phyloP scores from a whole-genome alignment of 2,329 filamentous ascomycete genomes.

The Meredithiella fracta region DNA sequence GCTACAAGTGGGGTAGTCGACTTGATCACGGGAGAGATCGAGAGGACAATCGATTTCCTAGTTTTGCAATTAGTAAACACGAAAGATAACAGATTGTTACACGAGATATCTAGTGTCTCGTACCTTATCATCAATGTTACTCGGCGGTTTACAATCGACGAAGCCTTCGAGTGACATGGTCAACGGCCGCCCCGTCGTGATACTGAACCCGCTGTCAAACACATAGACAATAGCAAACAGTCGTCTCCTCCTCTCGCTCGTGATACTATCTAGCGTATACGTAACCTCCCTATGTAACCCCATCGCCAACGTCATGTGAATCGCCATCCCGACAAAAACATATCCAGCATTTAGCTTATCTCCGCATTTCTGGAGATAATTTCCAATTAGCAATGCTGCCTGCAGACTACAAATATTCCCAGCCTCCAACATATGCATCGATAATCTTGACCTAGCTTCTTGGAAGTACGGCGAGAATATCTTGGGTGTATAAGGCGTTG shows the following conservation, averaged over 20 bases:
- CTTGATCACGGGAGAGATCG: conserved; percentile 18
- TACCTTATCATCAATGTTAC: conserved; percentile 29
- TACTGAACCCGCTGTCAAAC: conserved; percentile 32
- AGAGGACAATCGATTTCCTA: conserved; percentile 13
- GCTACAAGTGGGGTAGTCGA: conserved; percentile 24
- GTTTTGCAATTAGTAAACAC: neutral
- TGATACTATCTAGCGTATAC: conserved; percentile 20
- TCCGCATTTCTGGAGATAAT: conserved; percentile 32
- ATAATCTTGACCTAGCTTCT: conserved; percentile 22
- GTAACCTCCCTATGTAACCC: conserved; percentile 32
- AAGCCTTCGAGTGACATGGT: conserved; percentile 26
- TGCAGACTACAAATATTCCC: conserved; percentile 31
- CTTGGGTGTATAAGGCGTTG: conserved; percentile 17
- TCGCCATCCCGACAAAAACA: conserved; percentile 34
- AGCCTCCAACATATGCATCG: conserved; percentile 27
- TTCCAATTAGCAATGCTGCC: conserved; percentile 27
- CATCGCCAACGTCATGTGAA: conserved; percentile 32
- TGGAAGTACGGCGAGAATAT: conserved; percentile 19
- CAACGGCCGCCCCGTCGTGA: conserved; percentile 29
- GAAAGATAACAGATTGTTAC: neutral
- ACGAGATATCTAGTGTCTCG: too few relatives aligned
- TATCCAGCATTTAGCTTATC: conserved; percentile 36
- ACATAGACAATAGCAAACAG: conserved; percentile 26
- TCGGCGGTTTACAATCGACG: conserved; percentile 26
- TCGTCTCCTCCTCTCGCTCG: conserved; percentile 23